phyloP scores from a whole-genome alignment of 257 asterid genomes.

The Coffea canephora region DNA sequence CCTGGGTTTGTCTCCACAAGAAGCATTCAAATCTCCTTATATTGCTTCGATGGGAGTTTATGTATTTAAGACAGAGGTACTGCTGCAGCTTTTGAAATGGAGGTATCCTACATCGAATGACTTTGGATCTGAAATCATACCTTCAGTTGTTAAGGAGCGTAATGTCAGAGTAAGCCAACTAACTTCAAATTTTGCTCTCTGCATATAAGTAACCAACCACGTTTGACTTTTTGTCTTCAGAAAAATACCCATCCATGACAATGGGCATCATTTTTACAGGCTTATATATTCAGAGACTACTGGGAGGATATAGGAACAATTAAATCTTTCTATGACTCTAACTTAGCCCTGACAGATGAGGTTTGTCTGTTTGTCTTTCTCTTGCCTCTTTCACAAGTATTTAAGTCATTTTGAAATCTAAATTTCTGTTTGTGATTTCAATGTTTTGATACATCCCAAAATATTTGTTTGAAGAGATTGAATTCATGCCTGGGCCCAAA shows the following conservation, averaged over 20 bases:
- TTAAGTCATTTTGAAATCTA: neutral
- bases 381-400: constrained; percentile 7
- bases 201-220: neutral
- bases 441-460: neutral
- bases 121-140: constrained; percentile 93
- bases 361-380: constrained; percentile 26
- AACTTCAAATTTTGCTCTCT: neutral
- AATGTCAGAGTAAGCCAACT: constrained; percentile 57
- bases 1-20: constrained; percentile 65
- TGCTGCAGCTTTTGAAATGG: constrained; percentile 67
- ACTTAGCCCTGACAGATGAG: constrained; percentile 83
- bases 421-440: neutral
- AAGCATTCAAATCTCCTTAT: constrained; percentile 61
- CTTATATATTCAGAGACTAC: constrained; percentile 83
- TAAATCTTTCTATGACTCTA: constrained; percentile 85
- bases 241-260: neutral
- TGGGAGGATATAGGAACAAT: constrained; percentile 97
- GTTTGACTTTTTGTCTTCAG: neutral
- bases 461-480: neutral
- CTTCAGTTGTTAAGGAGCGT: constrained; percentile 68
- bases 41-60: constrained; percentile 98
- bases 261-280: constrained; percentile 42
- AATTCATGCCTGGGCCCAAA: neutral
- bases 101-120: constrained; percentile 80
- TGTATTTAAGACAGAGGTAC: constrained; percentile 69